Base-by-base conservation (phyloP, 163 green algal species). In the Volvox carteri region DNA sequence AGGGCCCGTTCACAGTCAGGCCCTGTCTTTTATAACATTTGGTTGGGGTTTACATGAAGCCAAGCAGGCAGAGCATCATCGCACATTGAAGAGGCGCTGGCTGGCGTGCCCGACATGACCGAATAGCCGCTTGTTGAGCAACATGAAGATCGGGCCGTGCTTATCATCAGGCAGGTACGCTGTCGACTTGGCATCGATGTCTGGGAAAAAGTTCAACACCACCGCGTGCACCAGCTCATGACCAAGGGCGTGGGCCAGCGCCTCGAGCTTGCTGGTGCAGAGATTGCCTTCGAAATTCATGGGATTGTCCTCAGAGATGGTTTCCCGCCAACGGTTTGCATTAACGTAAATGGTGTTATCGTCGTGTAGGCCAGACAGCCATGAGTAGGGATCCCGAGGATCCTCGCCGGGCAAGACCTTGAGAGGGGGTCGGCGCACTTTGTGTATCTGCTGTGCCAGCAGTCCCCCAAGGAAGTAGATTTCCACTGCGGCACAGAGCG, bases 221-320 rank as follows among this genome's bases (percentile, higher is more conserved):
- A 94, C 18, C 0, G 92, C 92, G 68, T 95, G 92, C 33, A 94
- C 85, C 21, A 95, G 85, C 81, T 95, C 92, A 30, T 95, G 92
- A 16, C 89, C 91, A 21, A 95, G 52, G 2, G 91, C 89, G 42
- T 95, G 92, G 56, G 86, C 37, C 23, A 95, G 68, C 74, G 92
- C 67, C 90, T 93, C 78, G 39, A 95, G 86, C 77, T 90, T 78
- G 58, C 74, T 94, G 56, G 8, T 58, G 79, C 89, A 93, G 4
- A 92, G 1, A 0, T 87, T 42, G 21, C 92, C 91, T 76, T 95
- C 92, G 28, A 91, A 95, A 18, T 86, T 88, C 30, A 94, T 44
- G 14, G 91, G 92, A 19, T 78, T 74, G 23, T 44, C 41, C 2
- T 84, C 78, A 16, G 52, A 79, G 1, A 95, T 52, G 48, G 85